phyloP scores from a whole-genome alignment of 2,329 filamentous ascomycete species.

The Hypoxylon sp. region DNA sequence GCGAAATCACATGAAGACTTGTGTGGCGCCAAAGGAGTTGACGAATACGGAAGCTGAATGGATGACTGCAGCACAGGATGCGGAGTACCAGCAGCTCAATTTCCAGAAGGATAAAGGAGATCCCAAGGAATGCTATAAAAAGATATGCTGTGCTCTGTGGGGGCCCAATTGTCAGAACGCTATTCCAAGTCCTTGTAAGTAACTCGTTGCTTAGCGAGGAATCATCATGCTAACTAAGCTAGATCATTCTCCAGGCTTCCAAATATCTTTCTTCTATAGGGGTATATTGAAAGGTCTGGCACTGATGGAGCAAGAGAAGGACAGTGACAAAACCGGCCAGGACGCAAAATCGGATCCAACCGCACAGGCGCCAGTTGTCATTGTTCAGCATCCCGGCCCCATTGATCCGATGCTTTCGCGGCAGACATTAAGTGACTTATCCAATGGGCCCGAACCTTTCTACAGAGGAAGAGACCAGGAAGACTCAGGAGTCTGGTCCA shows the following conservation, averaged over 20 bases:
- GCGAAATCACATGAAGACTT: slow-evolving; percentile 15
- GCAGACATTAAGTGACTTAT: slow-evolving; percentile 4
- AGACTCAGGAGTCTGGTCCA: slow-evolving; percentile 23
- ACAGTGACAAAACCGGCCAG: background rate
- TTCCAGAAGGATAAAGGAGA: slow-evolving; percentile 26
- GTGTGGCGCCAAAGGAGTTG: background rate
- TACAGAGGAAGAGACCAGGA: slow-evolving; percentile 10
- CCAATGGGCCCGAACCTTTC: slow-evolving; percentile 17
- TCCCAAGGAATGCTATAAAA: slow-evolving; percentile 14
- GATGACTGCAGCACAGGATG: slow-evolving; percentile 25
- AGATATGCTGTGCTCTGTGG: slow-evolving; percentile 27
- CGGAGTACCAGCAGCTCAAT: slow-evolving; percentile 21
- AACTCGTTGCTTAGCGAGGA: background rate
- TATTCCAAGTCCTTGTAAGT: slow-evolving; percentile 23
- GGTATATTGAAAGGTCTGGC: background rate
- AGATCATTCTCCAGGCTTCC: slow-evolving; percentile 27
- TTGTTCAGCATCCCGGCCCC: background rate
- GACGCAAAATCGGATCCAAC: background rate
- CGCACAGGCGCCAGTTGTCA: background rate
- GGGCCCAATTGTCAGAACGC: slow-evolving; percentile 9
- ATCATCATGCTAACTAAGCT: slow-evolving; percentile 3
- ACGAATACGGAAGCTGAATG: slow-evolving; percentile 22
- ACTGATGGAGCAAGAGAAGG: background rate
- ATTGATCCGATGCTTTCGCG: slow-evolving; percentile 14
- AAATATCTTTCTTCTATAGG: slow-evolving; percentile 15